Evolutionary conservation across 441 rosid species (phyloP), one percentile per base, ranked within the genome.

Genomic region (Breynia disticha): DNA sequence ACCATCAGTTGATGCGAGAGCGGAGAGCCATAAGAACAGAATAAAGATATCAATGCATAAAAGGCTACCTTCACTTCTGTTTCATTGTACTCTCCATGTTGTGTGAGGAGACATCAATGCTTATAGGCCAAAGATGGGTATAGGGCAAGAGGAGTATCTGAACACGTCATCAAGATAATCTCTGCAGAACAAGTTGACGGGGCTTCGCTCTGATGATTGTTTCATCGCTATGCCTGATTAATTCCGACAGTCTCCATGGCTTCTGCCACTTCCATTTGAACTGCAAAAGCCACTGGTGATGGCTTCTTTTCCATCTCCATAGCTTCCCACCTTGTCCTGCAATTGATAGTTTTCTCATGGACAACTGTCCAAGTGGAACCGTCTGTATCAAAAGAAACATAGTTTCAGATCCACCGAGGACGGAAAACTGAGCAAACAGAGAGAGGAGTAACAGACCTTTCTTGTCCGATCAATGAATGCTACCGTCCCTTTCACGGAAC

Each of bases 241-340:
- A 73, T 71, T 89, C 99, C 16, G 96, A 93, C 59, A 93, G 84
- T 71, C 83, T 86, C 97, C 99, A 93, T 54, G 99, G 99, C 72
- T 93, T 93, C 74, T 89, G 97, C 99, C 97, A 93, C 73, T 93
- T 93, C 95, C 95, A 93, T 71, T 93, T 93, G 79, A 86, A 93
- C 57, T 93, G 99, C 68, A 93, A 65, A 48, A 80, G 87, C 97
- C 99, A 93, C 52, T 80, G 93, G 66, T 86, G 97, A 74, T 89
- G 99, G 60, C 97, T 83, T 78, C 97, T 84, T 74, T 93, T 93
- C 99, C 99, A 93, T 78, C 99, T 89, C 99, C 99, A 89, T 53
- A 93, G 76, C 67, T 78, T 93, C 60, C 95, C 96, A 55, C 87
- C 76, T 64, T 83, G 78, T 54, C 95, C 89, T 16, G 75, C 66